Evolutionary conservation across 768 basidiomycete species (phyloP).

Genomic region (Mrakia blollopis): DNA sequence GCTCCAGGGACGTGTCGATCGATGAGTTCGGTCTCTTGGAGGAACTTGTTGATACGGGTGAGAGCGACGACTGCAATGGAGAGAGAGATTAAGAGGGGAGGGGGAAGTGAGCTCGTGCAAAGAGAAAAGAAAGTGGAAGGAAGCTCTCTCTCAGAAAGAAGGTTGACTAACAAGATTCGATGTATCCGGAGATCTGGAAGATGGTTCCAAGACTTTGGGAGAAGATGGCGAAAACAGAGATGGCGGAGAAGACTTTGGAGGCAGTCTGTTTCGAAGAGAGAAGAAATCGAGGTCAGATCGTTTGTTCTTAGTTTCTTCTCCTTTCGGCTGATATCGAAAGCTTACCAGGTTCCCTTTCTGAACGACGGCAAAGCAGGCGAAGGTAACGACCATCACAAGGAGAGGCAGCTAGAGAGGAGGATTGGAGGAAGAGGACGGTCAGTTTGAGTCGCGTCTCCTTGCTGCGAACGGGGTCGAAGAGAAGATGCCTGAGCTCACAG

Average conservation of each 20-base stretch:
- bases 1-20: conserved; percentile 35
- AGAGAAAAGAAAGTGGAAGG: background rate
- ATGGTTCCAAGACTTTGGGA: conserved; percentile 38
- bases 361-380: conserved; percentile 7
- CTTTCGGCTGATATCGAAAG: background rate
- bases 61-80: conserved; percentile 59
- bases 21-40: conserved; percentile 45
- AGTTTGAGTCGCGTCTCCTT: background rate
- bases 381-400: conserved; percentile 55
- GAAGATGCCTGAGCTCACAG: conserved; percentile 36
- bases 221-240: conserved; percentile 61
- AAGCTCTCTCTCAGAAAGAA: no score
- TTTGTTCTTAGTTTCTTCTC: background rate
- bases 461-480: background rate
- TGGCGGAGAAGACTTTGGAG: conserved; percentile 48
- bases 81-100: background rate
- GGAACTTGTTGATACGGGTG: conserved; percentile 55
- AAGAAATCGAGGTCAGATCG: background rate
- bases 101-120: background rate
- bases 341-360: conserved; percentile 7
- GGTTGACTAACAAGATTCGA: conserved; percentile 27
- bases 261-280: conserved; percentile 35
- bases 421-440: background rate
- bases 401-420: conserved; percentile 57
- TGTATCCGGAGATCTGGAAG: conserved; percentile 27